Evolutionary conservation across 441 rosid genomes (phyloP).

Genomic region (Adansonia grandidieri): DNA sequence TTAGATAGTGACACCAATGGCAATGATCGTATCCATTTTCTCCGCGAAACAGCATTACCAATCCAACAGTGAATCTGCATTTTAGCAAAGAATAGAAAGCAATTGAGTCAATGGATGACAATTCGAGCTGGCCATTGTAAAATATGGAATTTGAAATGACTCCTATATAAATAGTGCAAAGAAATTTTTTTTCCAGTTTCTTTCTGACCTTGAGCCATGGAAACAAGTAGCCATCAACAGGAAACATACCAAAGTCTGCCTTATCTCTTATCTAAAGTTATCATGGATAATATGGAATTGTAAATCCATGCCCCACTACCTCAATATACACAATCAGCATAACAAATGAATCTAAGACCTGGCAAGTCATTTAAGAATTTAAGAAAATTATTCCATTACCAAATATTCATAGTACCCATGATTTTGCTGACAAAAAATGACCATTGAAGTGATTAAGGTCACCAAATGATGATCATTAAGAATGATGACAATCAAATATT

Average conservation of each 20-base stretch:
- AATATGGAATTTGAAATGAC: neutral
- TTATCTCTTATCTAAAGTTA: neutral
- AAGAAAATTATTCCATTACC: neutral
- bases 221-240: neutral
- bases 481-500: neutral
- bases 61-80: conserved; percentile 37
- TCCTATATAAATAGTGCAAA: neutral
- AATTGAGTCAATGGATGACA: neutral
- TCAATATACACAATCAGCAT: neutral
- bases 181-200: conserved; percentile 6
- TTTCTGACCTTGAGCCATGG: neutral
- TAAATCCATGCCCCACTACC: neutral
- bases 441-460: neutral
- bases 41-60: conserved; percentile 55
- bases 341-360: neutral
- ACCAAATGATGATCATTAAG: neutral
- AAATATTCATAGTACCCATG: neutral
- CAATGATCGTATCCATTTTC: conserved; percentile 51
- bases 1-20: conserved; percentile 66
- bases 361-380: neutral
- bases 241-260: neutral
- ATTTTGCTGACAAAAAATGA: neutral
- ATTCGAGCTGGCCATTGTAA: neutral
- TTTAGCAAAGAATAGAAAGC: neutral
- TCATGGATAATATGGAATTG: neutral